Conservation (phyloP, 2,329 filamentous ascomycete genomes). For the Fusarium sororula region DNA sequence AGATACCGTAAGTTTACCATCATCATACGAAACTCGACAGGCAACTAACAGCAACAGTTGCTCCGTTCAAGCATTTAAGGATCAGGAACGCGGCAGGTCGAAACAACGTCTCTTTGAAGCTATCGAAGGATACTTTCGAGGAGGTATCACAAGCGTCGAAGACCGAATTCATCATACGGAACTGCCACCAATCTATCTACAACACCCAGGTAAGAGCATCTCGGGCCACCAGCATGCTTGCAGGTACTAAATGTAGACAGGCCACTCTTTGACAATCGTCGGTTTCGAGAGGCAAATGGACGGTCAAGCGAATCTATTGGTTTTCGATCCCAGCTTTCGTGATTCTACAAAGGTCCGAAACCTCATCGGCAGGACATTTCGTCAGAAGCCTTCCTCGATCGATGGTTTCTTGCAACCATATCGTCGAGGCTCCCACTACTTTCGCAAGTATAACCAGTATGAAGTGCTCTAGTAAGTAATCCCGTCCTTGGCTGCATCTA, state of each 20-base stretch:
- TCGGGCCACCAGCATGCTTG: neutral
- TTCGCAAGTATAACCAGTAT: conserved; percentile 78
- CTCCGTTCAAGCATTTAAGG: conserved; percentile 68
- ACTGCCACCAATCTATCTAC: conserved; percentile 88
- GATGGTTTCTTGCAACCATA: conserved; percentile 72
- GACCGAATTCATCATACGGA: conserved; percentile 72
- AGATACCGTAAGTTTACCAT: conserved; percentile 65
- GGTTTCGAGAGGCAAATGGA: conserved; percentile 77
- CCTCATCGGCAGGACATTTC: conserved; percentile 61
- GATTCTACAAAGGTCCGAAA: conserved; percentile 71
- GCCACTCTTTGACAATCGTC: conserved; percentile 90
- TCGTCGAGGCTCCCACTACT: conserved; percentile 72
- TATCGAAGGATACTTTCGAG: conserved; percentile 79
- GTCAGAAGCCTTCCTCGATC: conserved; percentile 50
- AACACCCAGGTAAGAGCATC: conserved; percentile 72
- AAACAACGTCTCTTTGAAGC: conserved; percentile 68
- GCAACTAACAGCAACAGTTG: conserved; percentile 55
- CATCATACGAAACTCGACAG: neutral
- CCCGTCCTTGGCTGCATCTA: neutral
- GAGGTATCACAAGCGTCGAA: conserved; percentile 54
- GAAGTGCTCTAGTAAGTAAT: conserved; percentile 76
- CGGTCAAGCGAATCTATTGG: conserved; percentile 75
- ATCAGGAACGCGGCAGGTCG: conserved; percentile 54
- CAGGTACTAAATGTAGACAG: conserved; percentile 48
- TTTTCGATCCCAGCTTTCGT: conserved; percentile 88